Evolutionary conservation across 2,329 filamentous ascomycete species (phyloP).

Genomic region (Talaromyces pinophilus): DNA sequence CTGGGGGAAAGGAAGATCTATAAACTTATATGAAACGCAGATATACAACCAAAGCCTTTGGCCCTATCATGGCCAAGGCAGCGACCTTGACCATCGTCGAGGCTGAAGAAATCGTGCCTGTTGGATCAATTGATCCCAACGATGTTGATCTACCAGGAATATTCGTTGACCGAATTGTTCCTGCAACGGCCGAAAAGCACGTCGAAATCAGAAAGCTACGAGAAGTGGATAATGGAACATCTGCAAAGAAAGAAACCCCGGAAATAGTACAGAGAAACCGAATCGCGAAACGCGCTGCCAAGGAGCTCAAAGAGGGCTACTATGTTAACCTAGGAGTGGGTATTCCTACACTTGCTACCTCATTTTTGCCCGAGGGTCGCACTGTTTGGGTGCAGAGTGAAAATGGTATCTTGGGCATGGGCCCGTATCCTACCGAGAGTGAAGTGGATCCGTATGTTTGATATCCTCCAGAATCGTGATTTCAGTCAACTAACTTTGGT

Average conservation of each 20-base stretch:
- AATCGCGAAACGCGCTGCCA: constrained; percentile 75
- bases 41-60: constrained; percentile 74
- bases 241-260: constrained; percentile 66
- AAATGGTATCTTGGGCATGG: constrained; percentile 74
- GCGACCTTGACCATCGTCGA: constrained; percentile 89
- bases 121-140: constrained; percentile 80
- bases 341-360: constrained; percentile 88
- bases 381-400: constrained; percentile 81
- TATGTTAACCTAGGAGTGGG: constrained; percentile 89
- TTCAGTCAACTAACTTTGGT: not conserved
- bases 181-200: constrained; percentile 74
- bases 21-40: constrained; percentile 26
- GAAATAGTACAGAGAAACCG: constrained; percentile 71
- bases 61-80: constrained; percentile 77
- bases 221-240: constrained; percentile 71
- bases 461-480: not conserved
- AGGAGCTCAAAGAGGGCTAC: constrained; percentile 84
- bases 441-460: constrained; percentile 64
- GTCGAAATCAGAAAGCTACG: constrained; percentile 83
- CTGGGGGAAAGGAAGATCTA: too few species aligned
- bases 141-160: constrained; percentile 85
- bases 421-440: constrained; percentile 71
- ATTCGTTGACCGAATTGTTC: constrained; percentile 85
- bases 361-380: constrained; percentile 74
- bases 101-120: constrained; percentile 87